Evolutionary conservation across 306 rosid genomes (phyloP).

Genomic region (Dalbergia cochinchinensis): DNA sequence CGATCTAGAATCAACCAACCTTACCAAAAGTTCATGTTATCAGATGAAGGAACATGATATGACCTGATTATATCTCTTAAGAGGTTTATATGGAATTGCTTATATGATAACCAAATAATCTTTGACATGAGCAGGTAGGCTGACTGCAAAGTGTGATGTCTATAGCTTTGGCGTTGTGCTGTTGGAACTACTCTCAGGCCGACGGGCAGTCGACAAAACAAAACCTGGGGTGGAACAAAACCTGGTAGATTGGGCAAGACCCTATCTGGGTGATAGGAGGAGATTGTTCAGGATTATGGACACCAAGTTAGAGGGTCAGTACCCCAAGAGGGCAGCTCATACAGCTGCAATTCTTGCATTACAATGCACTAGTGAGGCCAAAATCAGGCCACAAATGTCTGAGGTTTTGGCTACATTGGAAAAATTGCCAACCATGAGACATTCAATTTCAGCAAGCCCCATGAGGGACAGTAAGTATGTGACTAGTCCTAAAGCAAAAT

Average conservation of each 20-base stretch:
- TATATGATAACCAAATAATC: neutral
- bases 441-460: neutral
- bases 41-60: neutral
- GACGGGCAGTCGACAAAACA: conserved; percentile 73
- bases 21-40: too few relatives aligned
- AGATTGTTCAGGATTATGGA: conserved; percentile 91
- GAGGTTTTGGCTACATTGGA: conserved; percentile 78
- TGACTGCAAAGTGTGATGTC: conserved; percentile 87
- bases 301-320: conserved; percentile 87
- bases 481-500: neutral
- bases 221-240: conserved; percentile 72
- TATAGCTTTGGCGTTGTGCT: conserved; percentile 98
- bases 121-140: conserved; percentile 65
- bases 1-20: too few relatives aligned
- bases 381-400: conserved; percentile 77
- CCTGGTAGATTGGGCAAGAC: conserved; percentile 87
- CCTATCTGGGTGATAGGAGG: conserved; percentile 78
- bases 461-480: conserved; percentile 1
- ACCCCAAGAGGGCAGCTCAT: conserved; percentile 78
- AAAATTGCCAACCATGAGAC: conserved; percentile 52
- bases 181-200: conserved; percentile 82
- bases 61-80: too few relatives aligned
- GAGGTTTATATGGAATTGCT: too few relatives aligned
- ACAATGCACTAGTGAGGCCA: conserved; percentile 76
- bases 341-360: conserved; percentile 71